Evolutionary conservation across 192 early-diverging fungal species (phyloP).

Genomic region (Coemansia sp.): DNA sequence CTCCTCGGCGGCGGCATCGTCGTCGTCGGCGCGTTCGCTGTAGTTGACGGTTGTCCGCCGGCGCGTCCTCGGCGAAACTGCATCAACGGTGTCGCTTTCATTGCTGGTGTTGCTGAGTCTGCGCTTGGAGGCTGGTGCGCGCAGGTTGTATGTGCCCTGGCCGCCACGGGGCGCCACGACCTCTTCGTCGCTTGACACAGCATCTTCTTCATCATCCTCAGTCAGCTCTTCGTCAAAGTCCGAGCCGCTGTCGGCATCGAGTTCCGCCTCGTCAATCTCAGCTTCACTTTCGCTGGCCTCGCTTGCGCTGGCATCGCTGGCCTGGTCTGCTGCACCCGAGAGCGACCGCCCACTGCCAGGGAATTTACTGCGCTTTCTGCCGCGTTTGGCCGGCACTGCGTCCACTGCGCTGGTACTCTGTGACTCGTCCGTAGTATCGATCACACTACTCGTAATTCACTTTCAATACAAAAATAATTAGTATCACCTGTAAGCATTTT

Average conservation of each 20-base stretch:
- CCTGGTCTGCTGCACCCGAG: slow-evolving; percentile 10
- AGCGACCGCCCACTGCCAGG: slow-evolving; percentile 37
- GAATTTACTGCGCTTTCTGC: slow-evolving; percentile 29
- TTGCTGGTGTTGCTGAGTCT: slow-evolving; percentile 5
- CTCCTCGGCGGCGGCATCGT: slow-evolving; percentile 9
- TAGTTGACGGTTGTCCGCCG: slow-evolving; percentile 22
- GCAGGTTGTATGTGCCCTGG: slow-evolving; percentile 41
- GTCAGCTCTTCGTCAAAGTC: slow-evolving; percentile 15
- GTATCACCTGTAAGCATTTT: too few relatives aligned
- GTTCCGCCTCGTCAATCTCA: slow-evolving; percentile 35
- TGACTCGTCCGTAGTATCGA: not conserved
- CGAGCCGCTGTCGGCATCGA: slow-evolving; percentile 23
- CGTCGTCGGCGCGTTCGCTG: slow-evolving; percentile 7
- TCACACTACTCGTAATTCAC: not conserved
- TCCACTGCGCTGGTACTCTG: not conserved
- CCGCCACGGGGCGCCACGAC: slow-evolving; percentile 28
- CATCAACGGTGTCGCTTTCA: slow-evolving; percentile 18
- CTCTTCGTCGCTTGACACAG: slow-evolving; percentile 23
- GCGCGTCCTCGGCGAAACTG: slow-evolving; percentile 36
- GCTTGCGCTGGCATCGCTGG: slow-evolving; percentile 20
- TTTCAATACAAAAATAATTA: not conserved
- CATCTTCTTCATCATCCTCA: slow-evolving; percentile 26
- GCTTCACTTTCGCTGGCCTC: slow-evolving; percentile 36
- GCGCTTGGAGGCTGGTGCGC: slow-evolving; percentile 34
- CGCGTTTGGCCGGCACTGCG: slow-evolving; percentile 23